Conservation (phyloP, 352 stramenopile genomes). For the Phytophthora hibernalis region DNA sequence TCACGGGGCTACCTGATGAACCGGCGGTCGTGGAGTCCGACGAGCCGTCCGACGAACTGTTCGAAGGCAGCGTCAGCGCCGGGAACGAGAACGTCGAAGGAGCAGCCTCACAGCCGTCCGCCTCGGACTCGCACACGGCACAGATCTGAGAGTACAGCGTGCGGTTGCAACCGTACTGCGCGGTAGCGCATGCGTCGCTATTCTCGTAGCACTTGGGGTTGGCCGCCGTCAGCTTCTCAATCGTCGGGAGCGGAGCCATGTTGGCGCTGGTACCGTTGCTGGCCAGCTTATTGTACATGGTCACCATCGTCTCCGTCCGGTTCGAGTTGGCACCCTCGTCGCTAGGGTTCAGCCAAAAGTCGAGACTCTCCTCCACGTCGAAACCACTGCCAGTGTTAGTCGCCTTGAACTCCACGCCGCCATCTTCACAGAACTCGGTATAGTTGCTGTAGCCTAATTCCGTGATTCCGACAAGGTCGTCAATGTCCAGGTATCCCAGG, state of each 20-base stretch:
- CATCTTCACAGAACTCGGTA: slow-evolving; percentile 65
- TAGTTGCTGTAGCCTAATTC: slow-evolving; percentile 64
- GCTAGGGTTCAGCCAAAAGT: slow-evolving; percentile 69
- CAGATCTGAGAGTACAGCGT: slow-evolving; percentile 63
- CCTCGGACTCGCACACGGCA: slow-evolving; percentile 37
- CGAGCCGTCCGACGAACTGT: slow-evolving; percentile 13
- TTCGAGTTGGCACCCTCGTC: slow-evolving; percentile 50
- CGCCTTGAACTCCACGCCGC: slow-evolving; percentile 60
- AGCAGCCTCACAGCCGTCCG: slow-evolving; percentile 15
- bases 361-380: slow-evolving; percentile 47
- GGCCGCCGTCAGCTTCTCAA: slow-evolving; percentile 37
- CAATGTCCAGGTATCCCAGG: slow-evolving; percentile 61
- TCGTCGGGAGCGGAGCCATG: slow-evolving; percentile 56
- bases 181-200: slow-evolving; percentile 41
- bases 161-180: slow-evolving; percentile 53
- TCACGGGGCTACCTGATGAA: slow-evolving; percentile 25
- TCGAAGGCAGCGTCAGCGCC: slow-evolving; percentile 35
- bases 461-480: slow-evolving; percentile 76
- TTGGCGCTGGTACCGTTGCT: slow-evolving; percentile 40
- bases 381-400: slow-evolving; percentile 36
- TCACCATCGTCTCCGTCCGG: slow-evolving; percentile 50
- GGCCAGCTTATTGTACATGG: slow-evolving; percentile 58
- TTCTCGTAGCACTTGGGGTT: slow-evolving; percentile 77
- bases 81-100: slow-evolving; percentile 22
- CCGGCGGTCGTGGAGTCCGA: slow-evolving; percentile 4